phyloP scores from a whole-genome alignment of 257 asterid genomes.

The Solanum etuberosum region DNA sequence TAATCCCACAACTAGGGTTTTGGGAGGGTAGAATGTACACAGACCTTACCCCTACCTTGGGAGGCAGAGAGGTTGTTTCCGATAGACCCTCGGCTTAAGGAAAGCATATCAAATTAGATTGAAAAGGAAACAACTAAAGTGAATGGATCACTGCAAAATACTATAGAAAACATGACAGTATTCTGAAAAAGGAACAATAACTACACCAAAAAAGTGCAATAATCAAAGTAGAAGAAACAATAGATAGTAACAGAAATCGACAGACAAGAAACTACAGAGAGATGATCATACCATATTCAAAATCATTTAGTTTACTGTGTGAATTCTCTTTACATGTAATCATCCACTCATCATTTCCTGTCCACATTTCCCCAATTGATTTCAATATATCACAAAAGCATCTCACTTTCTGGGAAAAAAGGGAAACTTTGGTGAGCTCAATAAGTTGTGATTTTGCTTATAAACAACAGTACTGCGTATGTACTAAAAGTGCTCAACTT shows the following conservation, averaged over 20 bases:
- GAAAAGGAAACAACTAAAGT: background rate
- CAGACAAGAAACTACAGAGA: background rate
- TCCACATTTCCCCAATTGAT: conserved; percentile 73
- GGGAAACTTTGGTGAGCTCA: background rate
- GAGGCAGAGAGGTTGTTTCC: background rate
- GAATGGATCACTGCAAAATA: background rate
- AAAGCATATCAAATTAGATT: background rate
- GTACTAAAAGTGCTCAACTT: background rate
- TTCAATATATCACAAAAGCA: conserved; percentile 48
- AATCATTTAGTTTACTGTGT: conserved; percentile 23
- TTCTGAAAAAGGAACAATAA: background rate
- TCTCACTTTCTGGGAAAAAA: conserved; percentile 35
- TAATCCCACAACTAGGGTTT: background rate
- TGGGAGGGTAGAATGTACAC: background rate
- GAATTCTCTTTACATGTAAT: conserved; percentile 31
- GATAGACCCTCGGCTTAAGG: background rate
- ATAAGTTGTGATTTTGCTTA: background rate
- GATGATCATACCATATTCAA: conserved; percentile 31
- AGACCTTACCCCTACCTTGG: background rate
- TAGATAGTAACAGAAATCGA: background rate
- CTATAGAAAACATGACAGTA: background rate
- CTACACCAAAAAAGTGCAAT: background rate
- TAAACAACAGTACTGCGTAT: background rate
- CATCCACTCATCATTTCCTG: conserved; percentile 59
- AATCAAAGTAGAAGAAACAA: background rate